Percentiles rank a stretch among this genome's conserved stretches.
These are phyloP conservation scores for Pezizomycotina sp. DNA, from an alignment of 2,329 filamentous ascomycete genomes.

Conservation along the genomic window DNA sequence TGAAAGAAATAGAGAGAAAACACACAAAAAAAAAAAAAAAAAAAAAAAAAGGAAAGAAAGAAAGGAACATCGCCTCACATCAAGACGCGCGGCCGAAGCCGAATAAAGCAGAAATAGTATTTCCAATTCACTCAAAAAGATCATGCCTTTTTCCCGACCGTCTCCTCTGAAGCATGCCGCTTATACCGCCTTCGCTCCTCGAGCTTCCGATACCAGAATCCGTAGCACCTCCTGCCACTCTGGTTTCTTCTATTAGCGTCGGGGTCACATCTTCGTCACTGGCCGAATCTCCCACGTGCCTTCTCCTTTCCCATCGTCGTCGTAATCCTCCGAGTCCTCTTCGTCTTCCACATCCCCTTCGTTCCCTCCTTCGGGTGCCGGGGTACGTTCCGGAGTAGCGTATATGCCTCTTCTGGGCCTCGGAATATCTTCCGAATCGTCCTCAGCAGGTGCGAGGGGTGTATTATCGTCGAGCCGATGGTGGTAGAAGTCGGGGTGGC, in stretches of 20 bases:
- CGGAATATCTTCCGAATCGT: slow-evolving; percentile 19
- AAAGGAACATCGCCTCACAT: background rate
- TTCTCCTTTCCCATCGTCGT: slow-evolving; percentile 17
- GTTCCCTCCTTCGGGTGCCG: slow-evolving; percentile 8
- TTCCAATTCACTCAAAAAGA: background rate
- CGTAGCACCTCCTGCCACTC: slow-evolving; percentile 12
- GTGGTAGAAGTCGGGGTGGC: slow-evolving; percentile 1
- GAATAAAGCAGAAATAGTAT: background rate
- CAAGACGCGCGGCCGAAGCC: background rate
- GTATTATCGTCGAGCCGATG: slow-evolving; percentile 7
- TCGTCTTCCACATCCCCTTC: slow-evolving; percentile 16
- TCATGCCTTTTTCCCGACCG: slow-evolving; percentile 13
- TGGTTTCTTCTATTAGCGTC: slow-evolving; percentile 16
- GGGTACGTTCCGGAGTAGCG: slow-evolving; percentile 12
- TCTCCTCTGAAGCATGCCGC: slow-evolving; percentile 11
- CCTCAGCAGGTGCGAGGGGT: slow-evolving; percentile 16
- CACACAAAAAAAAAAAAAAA: background rate
- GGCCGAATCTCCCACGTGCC: slow-evolving; percentile 13
- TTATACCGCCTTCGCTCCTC: slow-evolving; percentile 14
- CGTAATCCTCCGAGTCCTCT: slow-evolving; percentile 18
- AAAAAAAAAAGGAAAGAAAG: slow-evolving; percentile 3
- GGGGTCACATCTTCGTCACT: slow-evolving; percentile 15
- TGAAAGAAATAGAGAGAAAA: background rate
- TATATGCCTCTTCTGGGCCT: slow-evolving; percentile 15
- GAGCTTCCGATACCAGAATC: slow-evolving; percentile 19